Evolutionary conservation across 305 asterid genomes (phyloP).

Genomic region (Fraxinus dipetala): DNA sequence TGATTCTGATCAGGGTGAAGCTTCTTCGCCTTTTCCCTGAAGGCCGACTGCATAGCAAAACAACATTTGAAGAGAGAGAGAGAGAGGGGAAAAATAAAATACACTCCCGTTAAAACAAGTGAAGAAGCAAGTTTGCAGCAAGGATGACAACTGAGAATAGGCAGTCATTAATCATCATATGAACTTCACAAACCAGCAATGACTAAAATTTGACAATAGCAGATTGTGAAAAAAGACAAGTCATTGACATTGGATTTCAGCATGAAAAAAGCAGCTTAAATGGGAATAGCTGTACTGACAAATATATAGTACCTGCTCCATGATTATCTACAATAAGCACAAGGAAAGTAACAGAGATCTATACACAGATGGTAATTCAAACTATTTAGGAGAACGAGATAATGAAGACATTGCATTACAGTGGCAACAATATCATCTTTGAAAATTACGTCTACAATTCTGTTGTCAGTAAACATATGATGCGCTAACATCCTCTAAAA

Average conservation of each 20-base stretch:
- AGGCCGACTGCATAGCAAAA: constrained; percentile 62
- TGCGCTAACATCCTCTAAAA: neutral
- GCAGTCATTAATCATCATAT: neutral
- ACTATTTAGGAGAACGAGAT: neutral
- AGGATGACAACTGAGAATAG: neutral
- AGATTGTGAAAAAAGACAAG: neutral
- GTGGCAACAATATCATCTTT: neutral
- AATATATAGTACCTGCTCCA: neutral
- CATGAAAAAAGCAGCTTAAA: neutral
- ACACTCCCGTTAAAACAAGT: neutral
- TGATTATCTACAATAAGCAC: neutral
- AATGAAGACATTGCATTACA: neutral
- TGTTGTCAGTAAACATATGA: neutral
- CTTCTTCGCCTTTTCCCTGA: constrained; percentile 81
- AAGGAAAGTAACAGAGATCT: neutral
- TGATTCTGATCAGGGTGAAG: constrained; percentile 96
- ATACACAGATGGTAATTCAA: neutral
- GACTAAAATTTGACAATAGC: neutral
- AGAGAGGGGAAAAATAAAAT: neutral
- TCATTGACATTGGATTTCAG: neutral
- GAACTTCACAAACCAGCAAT: neutral
- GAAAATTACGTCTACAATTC: neutral
- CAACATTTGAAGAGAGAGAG: constrained; percentile 5
- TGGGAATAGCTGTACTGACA: neutral
- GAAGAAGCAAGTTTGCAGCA: neutral